Evolutionary conservation across 2,329 filamentous ascomycete species (phyloP).

Genomic region (Aspergillus ochraceus): DNA sequence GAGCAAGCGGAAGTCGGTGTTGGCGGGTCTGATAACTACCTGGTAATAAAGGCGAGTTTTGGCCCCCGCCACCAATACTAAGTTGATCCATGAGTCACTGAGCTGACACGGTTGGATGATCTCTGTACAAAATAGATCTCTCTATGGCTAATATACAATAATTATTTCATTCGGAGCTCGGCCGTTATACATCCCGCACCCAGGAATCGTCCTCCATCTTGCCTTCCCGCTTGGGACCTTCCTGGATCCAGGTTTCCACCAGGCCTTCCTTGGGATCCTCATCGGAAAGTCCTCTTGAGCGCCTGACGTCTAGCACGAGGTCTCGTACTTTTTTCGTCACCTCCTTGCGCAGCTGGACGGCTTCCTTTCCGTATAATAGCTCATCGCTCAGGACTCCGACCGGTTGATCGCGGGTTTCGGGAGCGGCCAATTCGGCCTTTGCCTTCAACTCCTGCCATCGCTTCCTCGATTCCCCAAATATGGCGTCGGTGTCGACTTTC

Average conservation of each 20-base stretch:
- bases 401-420: conserved; percentile 34
- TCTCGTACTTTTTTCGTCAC: conserved; percentile 75
- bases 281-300: conserved; percentile 70
- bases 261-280: conserved; percentile 75
- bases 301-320: conserved; percentile 76
- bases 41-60: too few species aligned
- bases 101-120: neutral
- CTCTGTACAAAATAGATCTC: conserved; percentile 5
- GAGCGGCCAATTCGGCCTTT: conserved; percentile 48
- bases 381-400: conserved; percentile 63
- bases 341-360: conserved; percentile 72
- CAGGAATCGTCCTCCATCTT: conserved; percentile 62
- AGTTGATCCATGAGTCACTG: too few species aligned
- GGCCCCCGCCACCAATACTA: too few species aligned
- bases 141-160: conserved; percentile 14
- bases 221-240: conserved; percentile 55
- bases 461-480: conserved; percentile 74
- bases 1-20: conserved; percentile 1
- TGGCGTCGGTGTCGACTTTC: conserved; percentile 67
- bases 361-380: conserved; percentile 71
- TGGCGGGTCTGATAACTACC: neutral
- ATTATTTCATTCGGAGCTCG: conserved; percentile 2
- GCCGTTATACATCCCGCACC: conserved; percentile 56
- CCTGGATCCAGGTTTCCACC: conserved; percentile 75
- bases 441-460: conserved; percentile 71